A percentile compares a stretch with the other conserved stretches of the same genome.
Evolutionary conservation across 257 asterid species (phyloP).

Genomic region (Solanum lignicaule): DNA sequence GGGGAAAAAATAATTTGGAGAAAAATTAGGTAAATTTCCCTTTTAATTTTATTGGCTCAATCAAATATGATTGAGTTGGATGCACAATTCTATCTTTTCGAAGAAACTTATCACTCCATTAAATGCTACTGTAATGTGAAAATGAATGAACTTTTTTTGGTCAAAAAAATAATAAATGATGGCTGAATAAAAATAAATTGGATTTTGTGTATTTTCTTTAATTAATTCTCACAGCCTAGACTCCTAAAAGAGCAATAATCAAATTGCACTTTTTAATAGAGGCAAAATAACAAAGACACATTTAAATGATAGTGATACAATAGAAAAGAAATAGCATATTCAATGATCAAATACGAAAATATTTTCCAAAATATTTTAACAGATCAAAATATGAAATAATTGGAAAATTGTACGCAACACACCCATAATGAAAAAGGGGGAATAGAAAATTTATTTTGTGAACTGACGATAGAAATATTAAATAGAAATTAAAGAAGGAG

Average conservation of each 20-base stretch:
- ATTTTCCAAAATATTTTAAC: background rate
- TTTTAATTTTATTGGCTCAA: too few relatives aligned
- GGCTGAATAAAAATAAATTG: background rate
- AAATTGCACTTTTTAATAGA: background rate
- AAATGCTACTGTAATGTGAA: background rate
- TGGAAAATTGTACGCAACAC: too few relatives aligned
- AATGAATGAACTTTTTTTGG: background rate
- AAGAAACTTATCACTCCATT: too few relatives aligned
- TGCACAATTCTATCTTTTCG: background rate
- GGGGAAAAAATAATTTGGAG: background rate
- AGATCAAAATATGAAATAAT: background rate
- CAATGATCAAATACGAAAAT: background rate
- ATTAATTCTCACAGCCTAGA: background rate
- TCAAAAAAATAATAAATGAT: background rate
- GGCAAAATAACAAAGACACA: background rate
- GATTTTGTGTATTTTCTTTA: background rate
- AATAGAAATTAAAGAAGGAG: background rate
- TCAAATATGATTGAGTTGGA: background rate
- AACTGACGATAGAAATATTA: background rate
- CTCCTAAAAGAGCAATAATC: background rate
- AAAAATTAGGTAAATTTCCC: background rate
- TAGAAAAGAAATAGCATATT: background rate
- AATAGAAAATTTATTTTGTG: background rate
- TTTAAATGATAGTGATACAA: background rate
- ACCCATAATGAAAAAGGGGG: too few relatives aligned